Conservation (phyloP, 352 stramenopile species). For the Elongisporangium undulatum region DNA sequence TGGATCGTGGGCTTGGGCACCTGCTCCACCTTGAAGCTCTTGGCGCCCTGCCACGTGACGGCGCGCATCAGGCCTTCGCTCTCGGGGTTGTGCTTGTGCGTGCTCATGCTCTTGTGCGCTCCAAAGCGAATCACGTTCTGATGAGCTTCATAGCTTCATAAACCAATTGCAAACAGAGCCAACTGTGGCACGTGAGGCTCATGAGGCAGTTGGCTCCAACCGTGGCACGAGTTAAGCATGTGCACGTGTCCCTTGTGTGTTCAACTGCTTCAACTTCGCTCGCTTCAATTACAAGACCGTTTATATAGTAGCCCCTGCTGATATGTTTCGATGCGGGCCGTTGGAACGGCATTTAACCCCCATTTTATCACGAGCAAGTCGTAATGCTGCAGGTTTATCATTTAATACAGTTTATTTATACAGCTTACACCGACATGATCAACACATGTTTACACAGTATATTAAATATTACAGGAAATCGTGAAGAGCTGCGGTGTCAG, state of each 20-base stretch:
- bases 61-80: constrained; percentile 44
- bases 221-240: background rate
- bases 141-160: background rate
- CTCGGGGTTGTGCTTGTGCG: constrained; percentile 9
- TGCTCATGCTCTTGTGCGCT: background rate
- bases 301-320: background rate
- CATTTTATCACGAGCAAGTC: background rate
- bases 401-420: background rate
- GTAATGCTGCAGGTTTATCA: background rate
- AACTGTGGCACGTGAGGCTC: background rate
- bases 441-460: background rate
- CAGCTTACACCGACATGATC: too few species aligned
- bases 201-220: background rate
- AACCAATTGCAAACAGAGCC: background rate
- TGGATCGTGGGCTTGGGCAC: constrained; percentile 56
- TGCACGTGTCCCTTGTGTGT: background rate
- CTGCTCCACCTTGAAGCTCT: constrained; percentile 44
- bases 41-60: constrained; percentile 46
- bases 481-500: background rate
- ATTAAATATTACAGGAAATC: background rate
- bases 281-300: background rate
- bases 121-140: background rate
- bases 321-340: background rate
- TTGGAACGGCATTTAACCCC: background rate
- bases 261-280: background rate